A percentile compares a stretch with the other conserved stretches of the same genome.
Conservation (phyloP, 129 eudicot species). For the Logfia minima region DNA sequence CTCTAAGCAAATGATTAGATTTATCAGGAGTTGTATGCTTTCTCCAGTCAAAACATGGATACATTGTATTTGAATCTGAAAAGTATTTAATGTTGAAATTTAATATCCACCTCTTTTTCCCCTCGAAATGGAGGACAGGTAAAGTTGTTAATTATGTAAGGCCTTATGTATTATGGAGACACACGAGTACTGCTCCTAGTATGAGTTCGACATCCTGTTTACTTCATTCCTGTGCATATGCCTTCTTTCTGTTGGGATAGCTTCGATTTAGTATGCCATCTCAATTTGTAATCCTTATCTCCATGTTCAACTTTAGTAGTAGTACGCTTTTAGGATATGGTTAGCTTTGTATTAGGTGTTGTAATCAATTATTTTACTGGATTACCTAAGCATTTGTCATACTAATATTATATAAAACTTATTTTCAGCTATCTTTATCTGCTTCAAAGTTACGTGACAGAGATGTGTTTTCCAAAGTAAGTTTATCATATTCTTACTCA, state of each 20-base stretch:
- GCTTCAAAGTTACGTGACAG: constrained; percentile 80
- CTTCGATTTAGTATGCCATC: constrained; percentile 1
- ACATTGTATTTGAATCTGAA: not conserved
- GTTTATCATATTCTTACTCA: constrained; percentile 18
- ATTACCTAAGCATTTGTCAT: constrained; percentile 1
- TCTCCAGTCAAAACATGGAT: not conserved
- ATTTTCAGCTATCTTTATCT: constrained; percentile 74
- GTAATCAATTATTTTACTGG: constrained; percentile 11
- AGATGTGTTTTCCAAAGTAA: constrained; percentile 90
- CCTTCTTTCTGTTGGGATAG: not conserved
- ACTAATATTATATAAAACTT: constrained; percentile 28
- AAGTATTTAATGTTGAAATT: not conserved
- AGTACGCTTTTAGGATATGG: constrained; percentile 1
- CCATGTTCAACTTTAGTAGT: constrained; percentile 18
- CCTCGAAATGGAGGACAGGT: not conserved
- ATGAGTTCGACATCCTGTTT: not conserved
- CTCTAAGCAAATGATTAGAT: constrained; percentile 12
- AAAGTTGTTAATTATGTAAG: not conserved
- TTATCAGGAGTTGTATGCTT: constrained; percentile 11
- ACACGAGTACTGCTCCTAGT: not conserved
- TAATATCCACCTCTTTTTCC: not conserved
- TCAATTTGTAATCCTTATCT: not conserved
- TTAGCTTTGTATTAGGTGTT: constrained; percentile 5
- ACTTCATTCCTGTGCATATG: not conserved
- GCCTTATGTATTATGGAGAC: not conserved